Evolutionary conservation across 148 eudicot genomes (phyloP).

Genomic region (Amaranthus hypochondriacus): DNA sequence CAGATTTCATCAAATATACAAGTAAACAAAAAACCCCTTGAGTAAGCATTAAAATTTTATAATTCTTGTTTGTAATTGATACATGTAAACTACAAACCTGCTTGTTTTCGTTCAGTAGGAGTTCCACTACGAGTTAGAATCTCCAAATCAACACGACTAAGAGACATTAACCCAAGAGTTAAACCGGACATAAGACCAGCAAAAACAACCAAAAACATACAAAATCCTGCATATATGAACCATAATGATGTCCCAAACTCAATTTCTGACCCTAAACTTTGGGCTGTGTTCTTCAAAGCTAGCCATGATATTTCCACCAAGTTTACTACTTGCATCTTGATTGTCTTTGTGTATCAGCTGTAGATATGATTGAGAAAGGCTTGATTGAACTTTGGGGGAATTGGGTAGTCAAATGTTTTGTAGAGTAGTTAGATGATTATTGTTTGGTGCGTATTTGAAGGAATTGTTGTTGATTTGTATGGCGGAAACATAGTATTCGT

Average conservation of each 20-base stretch:
- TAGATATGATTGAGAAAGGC: too few relatives aligned
- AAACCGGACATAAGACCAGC: conserved; percentile 96
- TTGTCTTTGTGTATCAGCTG: too few relatives aligned
- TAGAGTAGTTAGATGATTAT: too few relatives aligned
- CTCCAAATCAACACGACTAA: conserved; percentile 89
- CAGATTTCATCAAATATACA: background rate
- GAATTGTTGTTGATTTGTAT: too few relatives aligned
- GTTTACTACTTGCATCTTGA: conserved; percentile 42
- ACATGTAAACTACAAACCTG: conserved; percentile 36
- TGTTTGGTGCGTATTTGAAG: too few relatives aligned
- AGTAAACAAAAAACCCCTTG: too few relatives aligned
- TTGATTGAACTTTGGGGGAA: too few relatives aligned
- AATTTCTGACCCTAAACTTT: conserved; percentile 28
- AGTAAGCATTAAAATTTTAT: too few relatives aligned
- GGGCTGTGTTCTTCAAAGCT: conserved; percentile 23
- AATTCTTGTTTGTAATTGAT: too few relatives aligned
- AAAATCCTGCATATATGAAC: conserved; percentile 63
- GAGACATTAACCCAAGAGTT: conserved; percentile 86
- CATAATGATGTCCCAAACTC: conserved; percentile 60
- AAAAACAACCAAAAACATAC: conserved; percentile 55
- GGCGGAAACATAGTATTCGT: too few relatives aligned
- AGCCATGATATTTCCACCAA: conserved; percentile 41
- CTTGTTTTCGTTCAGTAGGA: conserved; percentile 65
- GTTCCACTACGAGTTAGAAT: conserved; percentile 85
- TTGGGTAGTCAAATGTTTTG: too few relatives aligned